A percentile compares a stretch with the other conserved stretches of the same genome.
Evolutionary conservation across 192 early-diverging fungal species (phyloP).

Genomic region (Coemansia erecta): DNA sequence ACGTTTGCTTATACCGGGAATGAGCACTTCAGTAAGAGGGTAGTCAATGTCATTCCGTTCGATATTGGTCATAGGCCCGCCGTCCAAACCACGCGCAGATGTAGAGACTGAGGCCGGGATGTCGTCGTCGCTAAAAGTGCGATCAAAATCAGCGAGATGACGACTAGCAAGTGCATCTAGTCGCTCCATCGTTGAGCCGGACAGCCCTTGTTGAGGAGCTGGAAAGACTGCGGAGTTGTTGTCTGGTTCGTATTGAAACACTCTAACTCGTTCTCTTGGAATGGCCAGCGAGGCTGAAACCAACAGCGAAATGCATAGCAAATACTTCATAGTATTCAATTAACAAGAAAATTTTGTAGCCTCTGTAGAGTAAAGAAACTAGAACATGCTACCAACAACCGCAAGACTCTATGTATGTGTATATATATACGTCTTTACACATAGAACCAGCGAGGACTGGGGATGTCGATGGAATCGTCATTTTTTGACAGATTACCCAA

Average conservation of each 20-base stretch:
- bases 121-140: background rate
- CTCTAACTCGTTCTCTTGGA: constrained; percentile 6
- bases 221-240: background rate
- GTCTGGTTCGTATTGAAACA: background rate
- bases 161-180: background rate
- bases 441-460: background rate
- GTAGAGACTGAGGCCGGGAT: too few species aligned
- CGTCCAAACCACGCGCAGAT: background rate
- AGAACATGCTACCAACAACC: too few species aligned
- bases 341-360: background rate
- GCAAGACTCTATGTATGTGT: too few species aligned
- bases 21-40: background rate
- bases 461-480: too few species aligned
- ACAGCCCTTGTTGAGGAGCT: background rate
- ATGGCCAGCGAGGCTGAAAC: background rate
- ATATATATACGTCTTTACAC: background rate
- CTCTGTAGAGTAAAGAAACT: too few species aligned
- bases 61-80: background rate
- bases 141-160: constrained; percentile 2
- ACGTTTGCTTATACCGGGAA: background rate
- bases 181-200: background rate
- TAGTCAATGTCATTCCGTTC: constrained; percentile 1
- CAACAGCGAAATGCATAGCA: constrained; percentile 5
- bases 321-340: background rate
- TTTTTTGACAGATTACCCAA: too few species aligned